Conservation (phyloP, 352 stramenopile genomes). For the Phytophthora capsici region DNA sequence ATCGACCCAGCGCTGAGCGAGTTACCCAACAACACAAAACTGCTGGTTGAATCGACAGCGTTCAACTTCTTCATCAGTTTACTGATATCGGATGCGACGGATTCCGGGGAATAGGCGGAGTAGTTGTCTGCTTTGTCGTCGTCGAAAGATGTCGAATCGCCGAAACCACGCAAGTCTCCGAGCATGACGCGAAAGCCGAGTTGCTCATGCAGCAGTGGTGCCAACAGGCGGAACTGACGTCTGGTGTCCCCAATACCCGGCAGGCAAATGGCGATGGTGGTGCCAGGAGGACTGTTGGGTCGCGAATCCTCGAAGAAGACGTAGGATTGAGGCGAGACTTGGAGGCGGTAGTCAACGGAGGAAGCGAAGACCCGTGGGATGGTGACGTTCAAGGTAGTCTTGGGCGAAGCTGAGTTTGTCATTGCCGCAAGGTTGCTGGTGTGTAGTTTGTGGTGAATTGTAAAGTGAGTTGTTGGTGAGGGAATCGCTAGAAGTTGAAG, state of each 20-base stretch:
- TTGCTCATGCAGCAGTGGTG: conserved; percentile 43
- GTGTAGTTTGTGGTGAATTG: conserved; percentile 7
- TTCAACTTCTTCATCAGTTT: conserved; percentile 36
- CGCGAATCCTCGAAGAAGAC: conserved; percentile 54
- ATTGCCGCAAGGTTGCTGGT: not conserved
- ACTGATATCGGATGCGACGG: conserved; percentile 34
- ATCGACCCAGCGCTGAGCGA: conserved; percentile 46
- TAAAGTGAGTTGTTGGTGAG: not conserved
- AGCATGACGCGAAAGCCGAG: conserved; percentile 41
- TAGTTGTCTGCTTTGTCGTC: conserved; percentile 12
- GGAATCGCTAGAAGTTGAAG: conserved; percentile 9
- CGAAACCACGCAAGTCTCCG: conserved; percentile 52
- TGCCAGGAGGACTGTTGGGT: conserved; percentile 11
- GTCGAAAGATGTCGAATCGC: conserved; percentile 43
- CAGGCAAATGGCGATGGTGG: conserved; percentile 42
- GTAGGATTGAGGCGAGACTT: conserved; percentile 11
- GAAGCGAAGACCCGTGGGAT: conserved; percentile 40
- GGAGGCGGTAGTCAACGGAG: conserved; percentile 23
- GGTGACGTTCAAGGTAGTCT: not conserved
- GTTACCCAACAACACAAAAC: conserved; percentile 49
- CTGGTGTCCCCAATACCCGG: conserved; percentile 52
- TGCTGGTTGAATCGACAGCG: conserved; percentile 16
- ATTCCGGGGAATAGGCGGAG: conserved; percentile 40
- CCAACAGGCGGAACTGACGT: conserved; percentile 48
- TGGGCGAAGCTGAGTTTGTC: not conserved